Evolutionary conservation across 2,329 filamentous ascomycete species (phyloP).

Genomic region (Venturia oleaginea): DNA sequence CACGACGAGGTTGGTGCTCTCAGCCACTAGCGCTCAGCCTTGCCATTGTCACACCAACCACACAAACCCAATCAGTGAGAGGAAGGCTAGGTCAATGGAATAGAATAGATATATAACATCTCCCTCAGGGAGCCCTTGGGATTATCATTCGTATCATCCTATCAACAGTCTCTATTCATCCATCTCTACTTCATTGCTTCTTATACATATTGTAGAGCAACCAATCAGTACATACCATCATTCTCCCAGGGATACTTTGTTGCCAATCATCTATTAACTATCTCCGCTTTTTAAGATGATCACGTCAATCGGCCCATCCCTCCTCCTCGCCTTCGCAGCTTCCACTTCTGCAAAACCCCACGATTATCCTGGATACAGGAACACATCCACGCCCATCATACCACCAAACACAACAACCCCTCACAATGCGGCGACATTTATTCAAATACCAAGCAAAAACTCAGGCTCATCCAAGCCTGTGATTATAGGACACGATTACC

Average conservation of each 20-base stretch:
- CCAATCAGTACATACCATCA: not conserved
- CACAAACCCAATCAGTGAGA: not conserved
- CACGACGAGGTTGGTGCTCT: not conserved
- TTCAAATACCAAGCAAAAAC: not conserved
- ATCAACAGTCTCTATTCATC: not conserved
- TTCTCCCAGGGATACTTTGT: no score
- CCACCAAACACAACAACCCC: not conserved
- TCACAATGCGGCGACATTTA: no score
- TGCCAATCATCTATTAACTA: no score
- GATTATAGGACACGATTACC: not conserved
- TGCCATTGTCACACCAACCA: not conserved
- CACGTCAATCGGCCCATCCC: not conserved
- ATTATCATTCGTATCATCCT: not conserved
- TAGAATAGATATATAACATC: not conserved
- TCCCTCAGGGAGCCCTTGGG: not conserved
- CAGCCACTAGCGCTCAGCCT: conserved; percentile 4
- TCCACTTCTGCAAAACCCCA: not conserved
- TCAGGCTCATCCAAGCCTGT: not conserved
- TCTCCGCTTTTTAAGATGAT: no score
- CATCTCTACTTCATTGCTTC: not conserved
- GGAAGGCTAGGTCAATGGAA: not conserved
- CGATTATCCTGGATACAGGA: not conserved
- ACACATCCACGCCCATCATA: not conserved
- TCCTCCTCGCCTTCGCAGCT: not conserved
- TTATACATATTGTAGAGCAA: not conserved